A percentile compares a stretch with the other conserved stretches of the same genome.
phyloP scores from a whole-genome alignment of 768 basidiomycete genomes.

The Russula compacta region DNA sequence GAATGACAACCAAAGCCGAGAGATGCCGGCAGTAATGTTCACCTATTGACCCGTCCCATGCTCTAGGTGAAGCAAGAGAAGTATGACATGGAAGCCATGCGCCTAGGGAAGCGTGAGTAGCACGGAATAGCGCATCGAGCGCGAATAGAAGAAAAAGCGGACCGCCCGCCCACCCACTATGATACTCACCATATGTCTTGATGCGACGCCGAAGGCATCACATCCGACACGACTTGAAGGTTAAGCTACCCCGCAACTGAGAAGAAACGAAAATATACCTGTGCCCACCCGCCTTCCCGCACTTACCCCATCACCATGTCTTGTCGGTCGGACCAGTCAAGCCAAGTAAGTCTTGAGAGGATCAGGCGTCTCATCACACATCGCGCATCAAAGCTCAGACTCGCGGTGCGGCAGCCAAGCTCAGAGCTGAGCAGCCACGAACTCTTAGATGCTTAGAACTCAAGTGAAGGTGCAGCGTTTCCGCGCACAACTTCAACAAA shows the following conservation, averaged over 20 bases:
- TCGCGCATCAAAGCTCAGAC: background rate
- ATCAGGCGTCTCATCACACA: background rate
- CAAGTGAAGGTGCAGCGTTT: no score
- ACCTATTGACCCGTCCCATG: no score
- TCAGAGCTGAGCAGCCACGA: background rate
- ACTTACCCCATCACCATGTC: constrained; percentile 13
- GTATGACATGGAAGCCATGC: no score
- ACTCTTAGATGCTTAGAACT: no score
- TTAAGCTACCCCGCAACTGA: background rate
- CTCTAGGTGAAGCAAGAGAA: no score
- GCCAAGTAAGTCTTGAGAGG: background rate
- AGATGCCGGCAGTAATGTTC: no score
- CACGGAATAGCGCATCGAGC: no score
- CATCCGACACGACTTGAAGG: background rate
- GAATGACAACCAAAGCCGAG: no score
- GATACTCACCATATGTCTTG: constrained; percentile 3
- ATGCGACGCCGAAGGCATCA: background rate
- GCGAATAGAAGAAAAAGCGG: background rate
- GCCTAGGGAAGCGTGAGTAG: no score
- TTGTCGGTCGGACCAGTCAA: background rate
- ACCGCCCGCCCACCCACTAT: constrained; percentile 10
- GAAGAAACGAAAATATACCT: background rate
- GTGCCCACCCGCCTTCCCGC: constrained; percentile 12
- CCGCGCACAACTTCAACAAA: no score
- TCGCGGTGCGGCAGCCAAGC: no score